phyloP scores from a whole-genome alignment of 75 land plant species.

The Adiantum capillusveneris region DNA sequence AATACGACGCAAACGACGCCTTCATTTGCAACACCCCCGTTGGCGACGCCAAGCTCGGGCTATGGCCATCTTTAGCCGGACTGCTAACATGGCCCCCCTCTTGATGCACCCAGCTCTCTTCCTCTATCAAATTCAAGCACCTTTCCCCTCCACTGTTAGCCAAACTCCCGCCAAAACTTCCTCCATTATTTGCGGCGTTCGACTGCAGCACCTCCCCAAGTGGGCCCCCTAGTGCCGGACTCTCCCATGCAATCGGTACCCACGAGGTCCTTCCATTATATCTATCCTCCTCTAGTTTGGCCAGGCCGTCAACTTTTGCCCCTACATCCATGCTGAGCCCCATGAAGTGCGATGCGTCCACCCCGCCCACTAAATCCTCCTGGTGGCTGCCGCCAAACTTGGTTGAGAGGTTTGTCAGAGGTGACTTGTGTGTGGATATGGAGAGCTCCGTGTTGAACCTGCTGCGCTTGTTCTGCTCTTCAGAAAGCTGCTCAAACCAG shows the following conservation, averaged over 20 bases:
- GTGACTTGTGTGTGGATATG: slow-evolving; percentile 22
- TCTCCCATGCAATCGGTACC: slow-evolving; percentile 20
- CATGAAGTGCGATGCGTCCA: too few relatives aligned
- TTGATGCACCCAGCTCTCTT: slow-evolving; percentile 8
- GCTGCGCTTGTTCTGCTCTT: slow-evolving; percentile 10
- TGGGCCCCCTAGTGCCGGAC: slow-evolving; percentile 56
- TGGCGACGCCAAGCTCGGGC: slow-evolving; percentile 14
- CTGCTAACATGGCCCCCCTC: neutral
- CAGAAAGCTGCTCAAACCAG: slow-evolving; percentile 4
- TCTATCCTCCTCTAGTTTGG: slow-evolving; percentile 21
- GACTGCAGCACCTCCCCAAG: slow-evolving; percentile 69
- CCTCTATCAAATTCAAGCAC: slow-evolving; percentile 19
- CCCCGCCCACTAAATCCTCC: too few relatives aligned
- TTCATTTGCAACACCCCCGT: slow-evolving; percentile 20
- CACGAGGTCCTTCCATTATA: slow-evolving; percentile 12
- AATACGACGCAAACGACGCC: slow-evolving; percentile 16
- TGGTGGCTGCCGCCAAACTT: neutral
- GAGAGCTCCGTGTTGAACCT: slow-evolving; percentile 25
- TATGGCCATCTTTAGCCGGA: neutral
- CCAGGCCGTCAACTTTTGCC: neutral
- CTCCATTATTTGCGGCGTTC: neutral
- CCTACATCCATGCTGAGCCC: too few relatives aligned
- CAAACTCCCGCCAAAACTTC: neutral
- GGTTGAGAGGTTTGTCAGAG: slow-evolving; percentile 21
- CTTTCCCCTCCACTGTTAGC: neutral